Conservation (phyloP, 805 yeast species). For the Kuraishia capsulata region DNA sequence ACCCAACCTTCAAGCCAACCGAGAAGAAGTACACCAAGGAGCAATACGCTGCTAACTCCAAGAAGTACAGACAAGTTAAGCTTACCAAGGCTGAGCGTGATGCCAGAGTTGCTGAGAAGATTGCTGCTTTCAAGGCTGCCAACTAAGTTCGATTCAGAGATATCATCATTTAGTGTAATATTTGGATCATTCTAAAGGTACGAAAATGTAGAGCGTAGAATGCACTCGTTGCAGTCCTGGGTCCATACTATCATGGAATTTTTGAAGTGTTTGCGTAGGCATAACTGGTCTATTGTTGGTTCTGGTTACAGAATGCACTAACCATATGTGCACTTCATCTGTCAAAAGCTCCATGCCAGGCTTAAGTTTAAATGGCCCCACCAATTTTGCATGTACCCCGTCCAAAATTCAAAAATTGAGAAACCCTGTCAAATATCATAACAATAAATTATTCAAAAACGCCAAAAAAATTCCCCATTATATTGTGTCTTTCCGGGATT, state of each 20-base stretch:
- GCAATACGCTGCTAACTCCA: constrained; percentile 94
- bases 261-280: background rate
- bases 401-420: too few relatives aligned
- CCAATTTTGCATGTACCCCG: too few relatives aligned
- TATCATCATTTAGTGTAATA: background rate
- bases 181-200: background rate
- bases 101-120: constrained; percentile 86
- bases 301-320: too few relatives aligned
- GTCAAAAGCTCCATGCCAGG: too few relatives aligned
- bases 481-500: too few relatives aligned
- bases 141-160: constrained; percentile 23
- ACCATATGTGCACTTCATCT: too few relatives aligned
- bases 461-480: too few relatives aligned
- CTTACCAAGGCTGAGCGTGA: constrained; percentile 87
- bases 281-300: too few relatives aligned
- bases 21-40: constrained; percentile 93
- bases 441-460: too few relatives aligned
- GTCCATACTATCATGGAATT: background rate
- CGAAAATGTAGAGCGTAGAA: background rate
- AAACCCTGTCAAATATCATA: too few relatives aligned
- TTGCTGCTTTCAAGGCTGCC: constrained; percentile 75
- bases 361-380: too few relatives aligned
- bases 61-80: constrained; percentile 83
- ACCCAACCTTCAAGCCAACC: constrained; percentile 86
- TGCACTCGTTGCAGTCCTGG: background rate